Base-by-base conservation (phyloP, 805 yeast genomes). In the Saturnispora dispora region DNA sequence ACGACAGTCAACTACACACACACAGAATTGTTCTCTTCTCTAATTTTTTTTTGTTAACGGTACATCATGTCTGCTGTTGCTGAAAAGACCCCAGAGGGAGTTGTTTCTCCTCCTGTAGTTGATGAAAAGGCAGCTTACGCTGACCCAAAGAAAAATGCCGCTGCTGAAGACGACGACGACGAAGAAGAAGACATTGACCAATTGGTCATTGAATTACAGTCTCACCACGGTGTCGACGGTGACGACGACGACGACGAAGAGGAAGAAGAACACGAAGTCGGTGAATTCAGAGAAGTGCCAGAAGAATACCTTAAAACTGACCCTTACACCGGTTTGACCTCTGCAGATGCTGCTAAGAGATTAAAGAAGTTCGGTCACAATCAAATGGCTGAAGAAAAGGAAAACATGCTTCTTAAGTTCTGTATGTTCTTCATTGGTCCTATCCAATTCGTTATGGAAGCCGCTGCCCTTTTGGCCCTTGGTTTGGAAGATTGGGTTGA, bases 401-500 rank as follows among this genome's bases (percentile, higher is more conserved):
- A 87, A 74, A 85, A 83, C 73, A 58, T 85, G 71, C 58, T 87
- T 54, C 72, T 87, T 60, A 88, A 88, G 77, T 88, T 88, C 69
- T 66, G 84, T 65, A 78, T 79, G 84, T 88, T 87, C 78, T 88
- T 88, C 70, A 83, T 88, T 58, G 96, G 96, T 75, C 96, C 96
- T 61, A 88, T 88, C 71, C 96, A 88, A 77, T 88, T 88, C 82
- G 96, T 88, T 68, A 88, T 88, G 96, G 96, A 88, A 76, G 93
- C 91, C 66, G 96, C 96, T 64, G 96, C 96, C 63, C 79, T 88
- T 59, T 77, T 88, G 71, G 96, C 96, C 65, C 95, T 95, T 59
- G 96, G 96, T 83, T 78, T 88, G 64, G 89, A 88, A 76, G 96
- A 90, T 77, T 89, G 96, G 96, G 96, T 89, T 67, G 96, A 89